Conservation (phyloP, 2,329 filamentous ascomycete species). For the Colletotrichum tofieldiae region DNA sequence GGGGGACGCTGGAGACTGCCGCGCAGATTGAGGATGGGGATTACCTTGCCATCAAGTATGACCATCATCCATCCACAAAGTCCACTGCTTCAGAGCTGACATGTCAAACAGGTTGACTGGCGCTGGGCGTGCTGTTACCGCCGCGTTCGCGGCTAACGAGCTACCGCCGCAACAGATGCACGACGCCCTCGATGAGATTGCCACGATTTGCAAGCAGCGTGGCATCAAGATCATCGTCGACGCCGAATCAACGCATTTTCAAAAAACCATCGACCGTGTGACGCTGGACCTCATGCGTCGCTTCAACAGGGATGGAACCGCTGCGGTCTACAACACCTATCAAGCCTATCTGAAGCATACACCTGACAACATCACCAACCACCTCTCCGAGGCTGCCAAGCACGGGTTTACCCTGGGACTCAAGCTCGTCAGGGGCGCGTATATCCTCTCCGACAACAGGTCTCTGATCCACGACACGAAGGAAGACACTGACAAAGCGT, state of each 20-base stretch:
- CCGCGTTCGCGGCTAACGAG: constrained; percentile 54
- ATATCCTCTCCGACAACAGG: constrained; percentile 65
- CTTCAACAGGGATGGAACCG: constrained; percentile 57
- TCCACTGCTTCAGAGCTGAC: background rate
- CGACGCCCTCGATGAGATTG: constrained; percentile 58
- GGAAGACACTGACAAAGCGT: constrained; percentile 66
- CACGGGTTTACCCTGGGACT: constrained; percentile 68
- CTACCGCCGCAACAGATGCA: constrained; percentile 59
- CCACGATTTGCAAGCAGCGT: constrained; percentile 55
- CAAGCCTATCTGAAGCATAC: constrained; percentile 70
- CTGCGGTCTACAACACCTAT: constrained; percentile 66
- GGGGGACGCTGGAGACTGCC: constrained; percentile 52
- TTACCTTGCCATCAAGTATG: constrained; percentile 57
- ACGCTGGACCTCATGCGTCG: constrained; percentile 55
- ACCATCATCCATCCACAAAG: background rate
- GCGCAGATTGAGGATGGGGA: constrained; percentile 53
- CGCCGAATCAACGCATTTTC: constrained; percentile 63
- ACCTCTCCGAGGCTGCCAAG: constrained; percentile 61
- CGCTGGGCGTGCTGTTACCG: constrained; percentile 57
- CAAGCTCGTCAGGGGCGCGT: constrained; percentile 72
- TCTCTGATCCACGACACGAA: constrained; percentile 68
- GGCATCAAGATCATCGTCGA: constrained; percentile 62
- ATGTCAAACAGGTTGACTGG: constrained; percentile 55
- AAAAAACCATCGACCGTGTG: constrained; percentile 54
- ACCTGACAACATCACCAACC: constrained; percentile 57